Conservation (phyloP, 176 grass and related monocot species). For the Dendrocalamus sinicus region DNA sequence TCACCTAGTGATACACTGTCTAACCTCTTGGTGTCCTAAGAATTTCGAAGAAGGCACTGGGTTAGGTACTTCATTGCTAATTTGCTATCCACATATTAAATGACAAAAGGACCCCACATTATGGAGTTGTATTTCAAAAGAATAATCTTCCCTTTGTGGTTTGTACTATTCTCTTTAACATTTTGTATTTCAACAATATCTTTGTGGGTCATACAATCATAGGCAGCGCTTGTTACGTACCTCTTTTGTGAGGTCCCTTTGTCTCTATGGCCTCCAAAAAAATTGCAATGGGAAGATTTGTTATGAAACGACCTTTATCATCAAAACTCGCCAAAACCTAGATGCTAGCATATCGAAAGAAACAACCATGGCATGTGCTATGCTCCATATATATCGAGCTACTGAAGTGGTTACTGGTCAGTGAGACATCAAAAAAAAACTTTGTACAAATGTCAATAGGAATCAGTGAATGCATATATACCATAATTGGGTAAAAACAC, state of each 20-base stretch:
- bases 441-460: too few species aligned
- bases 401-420: too few species aligned
- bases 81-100: neutral
- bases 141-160: neutral
- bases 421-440: too few species aligned
- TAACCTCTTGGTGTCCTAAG: neutral
- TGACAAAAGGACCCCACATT: neutral
- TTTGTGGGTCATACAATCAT: conserved; percentile 36
- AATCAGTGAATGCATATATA: too few species aligned
- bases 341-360: too few species aligned
- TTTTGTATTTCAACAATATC: conserved; percentile 11
- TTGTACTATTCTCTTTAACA: neutral
- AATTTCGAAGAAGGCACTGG: neutral
- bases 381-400: too few species aligned
- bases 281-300: neutral
- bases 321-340: neutral
- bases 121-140: conserved; percentile 12
- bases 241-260: neutral
- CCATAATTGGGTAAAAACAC: too few species aligned
- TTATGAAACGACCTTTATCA: neutral
- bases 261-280: neutral
- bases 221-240: conserved; percentile 12
- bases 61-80: neutral
- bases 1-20: neutral
- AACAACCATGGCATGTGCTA: too few species aligned